These are phyloP conservation scores for Cinnamomum micranthum DNA, from an alignment of 164 flowering plant species.

Conservation along the genomic window DNA sequence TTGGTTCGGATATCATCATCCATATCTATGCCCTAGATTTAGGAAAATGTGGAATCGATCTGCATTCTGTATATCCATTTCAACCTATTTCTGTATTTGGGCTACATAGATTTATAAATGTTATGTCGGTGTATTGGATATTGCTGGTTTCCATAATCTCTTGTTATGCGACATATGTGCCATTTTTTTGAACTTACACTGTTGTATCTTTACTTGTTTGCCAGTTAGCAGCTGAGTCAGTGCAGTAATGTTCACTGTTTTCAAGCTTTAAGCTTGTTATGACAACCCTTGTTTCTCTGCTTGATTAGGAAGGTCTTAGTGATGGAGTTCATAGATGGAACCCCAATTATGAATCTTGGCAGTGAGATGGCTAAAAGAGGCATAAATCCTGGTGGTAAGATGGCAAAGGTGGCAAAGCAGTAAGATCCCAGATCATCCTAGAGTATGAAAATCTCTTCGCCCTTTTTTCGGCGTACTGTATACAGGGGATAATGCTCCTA, in stretches of 20 bases:
- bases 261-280: neutral
- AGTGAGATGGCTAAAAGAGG: slow-evolving; percentile 92
- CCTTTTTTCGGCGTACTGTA: neutral
- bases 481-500: neutral
- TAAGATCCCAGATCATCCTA: slow-evolving; percentile 51
- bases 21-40: neutral
- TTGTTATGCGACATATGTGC: neutral
- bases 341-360: slow-evolving; percentile 83
- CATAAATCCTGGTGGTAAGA: slow-evolving; percentile 68
- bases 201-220: neutral
- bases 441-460: slow-evolving; percentile 27
- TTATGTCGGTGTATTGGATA: neutral
- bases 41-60: neutral
- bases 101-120: neutral
- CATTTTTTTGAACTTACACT: neutral
- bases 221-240: neutral
- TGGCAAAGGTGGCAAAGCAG: slow-evolving; percentile 88
- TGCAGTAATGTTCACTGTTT: neutral
- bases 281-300: slow-evolving; percentile 8
- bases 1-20: neutral
- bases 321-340: slow-evolving; percentile 93
- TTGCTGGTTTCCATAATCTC: neutral
- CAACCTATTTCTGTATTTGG: neutral
- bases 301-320: slow-evolving; percentile 70
- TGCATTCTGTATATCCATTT: neutral